A percentile compares a stretch with the other conserved stretches of the same genome.
Conservation (phyloP, 163 green algal genomes). For the Trebouxiophyceae sp. region DNA sequence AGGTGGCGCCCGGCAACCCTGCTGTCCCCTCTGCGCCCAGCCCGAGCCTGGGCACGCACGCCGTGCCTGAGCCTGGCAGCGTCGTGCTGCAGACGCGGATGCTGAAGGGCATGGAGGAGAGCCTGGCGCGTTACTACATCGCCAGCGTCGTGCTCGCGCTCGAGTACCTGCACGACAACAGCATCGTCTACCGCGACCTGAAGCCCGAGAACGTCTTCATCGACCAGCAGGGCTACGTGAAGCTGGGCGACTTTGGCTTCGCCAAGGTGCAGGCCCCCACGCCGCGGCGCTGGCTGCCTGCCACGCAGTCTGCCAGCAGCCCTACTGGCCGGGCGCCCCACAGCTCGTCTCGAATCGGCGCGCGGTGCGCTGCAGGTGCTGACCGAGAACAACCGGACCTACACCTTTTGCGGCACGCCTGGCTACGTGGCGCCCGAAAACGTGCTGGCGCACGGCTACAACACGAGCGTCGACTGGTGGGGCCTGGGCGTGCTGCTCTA, state of each 20-base stretch:
- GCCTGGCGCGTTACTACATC: slow-evolving; percentile 84
- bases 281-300: too few relatives aligned
- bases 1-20: slow-evolving; percentile 20
- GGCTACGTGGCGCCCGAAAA: slow-evolving; percentile 97
- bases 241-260: slow-evolving; percentile 98
- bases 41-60: too few relatives aligned
- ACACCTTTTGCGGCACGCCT: slow-evolving; percentile 97
- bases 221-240: slow-evolving; percentile 78
- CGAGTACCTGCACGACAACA: slow-evolving; percentile 92
- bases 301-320: too few relatives aligned
- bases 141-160: slow-evolving; percentile 81
- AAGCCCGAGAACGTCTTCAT: slow-evolving; percentile 99
- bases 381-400: slow-evolving; percentile 71
- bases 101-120: slow-evolving; percentile 82
- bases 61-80: too few relatives aligned
- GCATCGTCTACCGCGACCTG: slow-evolving; percentile 93
- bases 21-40: neutral
- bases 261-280: slow-evolving; percentile 67
- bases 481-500: slow-evolving; percentile 88
- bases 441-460: slow-evolving; percentile 91
- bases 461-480: slow-evolving; percentile 91
- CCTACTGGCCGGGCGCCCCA: too few relatives aligned
- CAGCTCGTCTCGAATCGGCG: too few relatives aligned
- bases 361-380: too few relatives aligned
- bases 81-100: slow-evolving; percentile 30